Conservation (phyloP, 2,329 filamentous ascomycete genomes). For the Ophiocordyceps camponoti-leonardi region DNA sequence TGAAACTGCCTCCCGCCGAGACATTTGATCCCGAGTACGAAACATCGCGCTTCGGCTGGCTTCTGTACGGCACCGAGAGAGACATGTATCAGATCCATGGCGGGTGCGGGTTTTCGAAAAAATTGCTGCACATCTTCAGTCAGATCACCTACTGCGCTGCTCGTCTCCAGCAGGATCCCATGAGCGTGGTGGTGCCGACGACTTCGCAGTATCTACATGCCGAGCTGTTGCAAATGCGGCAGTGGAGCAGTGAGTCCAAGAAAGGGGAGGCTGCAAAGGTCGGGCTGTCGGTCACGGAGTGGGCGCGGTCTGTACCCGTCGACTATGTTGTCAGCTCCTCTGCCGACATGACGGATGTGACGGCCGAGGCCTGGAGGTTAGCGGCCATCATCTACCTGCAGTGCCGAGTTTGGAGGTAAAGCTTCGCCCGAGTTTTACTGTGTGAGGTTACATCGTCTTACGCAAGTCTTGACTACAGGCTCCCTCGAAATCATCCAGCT, state of each 20-base stretch:
- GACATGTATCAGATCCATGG: constrained; percentile 22
- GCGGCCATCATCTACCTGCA: constrained; percentile 21
- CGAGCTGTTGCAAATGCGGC: constrained; percentile 14
- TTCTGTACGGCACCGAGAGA: constrained; percentile 17
- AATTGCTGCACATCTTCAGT: constrained; percentile 18
- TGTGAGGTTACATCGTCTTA: too few species aligned
- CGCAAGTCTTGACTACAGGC: too few species aligned
- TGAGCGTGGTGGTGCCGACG: constrained; percentile 13
- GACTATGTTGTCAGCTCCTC: constrained; percentile 10
- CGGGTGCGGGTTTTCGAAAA: constrained; percentile 23
- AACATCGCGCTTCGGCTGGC: constrained; percentile 18
- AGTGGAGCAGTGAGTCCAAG: constrained; percentile 16
- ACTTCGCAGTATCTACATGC: constrained; percentile 11
- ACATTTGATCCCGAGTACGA: constrained; percentile 13
- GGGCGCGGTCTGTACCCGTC: constrained; percentile 10
- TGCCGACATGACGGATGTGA: constrained; percentile 20
- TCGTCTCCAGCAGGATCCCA: constrained; percentile 14
- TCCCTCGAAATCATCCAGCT: constrained; percentile 18
- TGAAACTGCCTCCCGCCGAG: constrained; percentile 10
- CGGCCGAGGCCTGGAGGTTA: constrained; percentile 23
- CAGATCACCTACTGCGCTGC: constrained; percentile 20
- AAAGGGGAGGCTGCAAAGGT: constrained; percentile 7
- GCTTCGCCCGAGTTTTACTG: too few species aligned
- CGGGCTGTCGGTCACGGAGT: constrained; percentile 9
- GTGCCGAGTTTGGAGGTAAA: constrained; percentile 19